A percentile compares a stretch with the other conserved stretches of the same genome.
These are phyloP conservation scores for Epichloe brachyelytri DNA, from an alignment of 2,329 filamentous ascomycete species.

Conservation along the genomic window DNA sequence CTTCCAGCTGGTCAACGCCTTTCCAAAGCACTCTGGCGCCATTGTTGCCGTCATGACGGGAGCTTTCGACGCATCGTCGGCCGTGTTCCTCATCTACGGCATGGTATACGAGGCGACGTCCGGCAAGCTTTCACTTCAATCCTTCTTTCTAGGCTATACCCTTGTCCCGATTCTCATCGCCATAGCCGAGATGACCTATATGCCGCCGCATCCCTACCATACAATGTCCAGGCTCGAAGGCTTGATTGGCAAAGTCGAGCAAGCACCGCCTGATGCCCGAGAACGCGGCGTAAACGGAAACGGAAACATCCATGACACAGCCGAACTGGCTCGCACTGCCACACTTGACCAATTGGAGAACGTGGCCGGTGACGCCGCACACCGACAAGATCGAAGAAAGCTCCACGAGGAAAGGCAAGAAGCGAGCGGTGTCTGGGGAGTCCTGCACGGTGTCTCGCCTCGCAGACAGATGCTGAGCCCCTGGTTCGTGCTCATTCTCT, in stretches of 20 bases:
- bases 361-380: background rate
- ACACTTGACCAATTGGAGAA: background rate
- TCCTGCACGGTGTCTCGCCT: slow-evolving; percentile 50
- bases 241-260: background rate
- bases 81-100: slow-evolving; percentile 63
- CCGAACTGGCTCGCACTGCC: background rate
- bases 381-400: background rate
- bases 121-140: slow-evolving; percentile 9
- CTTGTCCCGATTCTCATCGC: background rate
- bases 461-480: slow-evolving; percentile 48
- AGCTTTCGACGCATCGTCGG: slow-evolving; percentile 72
- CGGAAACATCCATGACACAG: background rate
- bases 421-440: slow-evolving; percentile 53
- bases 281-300: background rate
- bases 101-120: slow-evolving; percentile 50
- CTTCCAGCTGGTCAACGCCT: slow-evolving; percentile 76
- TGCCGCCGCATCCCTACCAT: background rate
- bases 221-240: background rate
- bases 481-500: slow-evolving; percentile 55
- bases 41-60: slow-evolving; percentile 70
- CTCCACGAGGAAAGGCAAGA: slow-evolving; percentile 36
- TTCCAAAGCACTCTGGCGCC: slow-evolving; percentile 63
- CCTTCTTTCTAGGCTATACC: background rate
- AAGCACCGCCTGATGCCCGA: background rate
- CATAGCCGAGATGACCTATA: background rate